Evolutionary conservation across 1,284 basidiomycete species (phyloP), one percentile per base, ranked within the genome.

Genomic region (Caloboletus inedulis): DNA sequence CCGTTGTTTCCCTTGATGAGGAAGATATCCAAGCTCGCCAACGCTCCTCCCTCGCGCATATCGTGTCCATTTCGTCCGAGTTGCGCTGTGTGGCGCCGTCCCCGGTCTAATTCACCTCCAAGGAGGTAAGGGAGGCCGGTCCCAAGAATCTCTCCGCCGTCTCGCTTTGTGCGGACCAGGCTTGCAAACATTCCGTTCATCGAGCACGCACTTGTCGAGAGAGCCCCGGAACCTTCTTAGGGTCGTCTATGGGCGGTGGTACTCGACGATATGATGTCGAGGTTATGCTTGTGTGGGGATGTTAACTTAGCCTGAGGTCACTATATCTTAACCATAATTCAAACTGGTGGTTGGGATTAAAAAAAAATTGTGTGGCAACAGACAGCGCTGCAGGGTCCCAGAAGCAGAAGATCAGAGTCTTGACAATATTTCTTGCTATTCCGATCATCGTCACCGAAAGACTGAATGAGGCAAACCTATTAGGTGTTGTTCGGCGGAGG

Each of bases 161-260:
- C 37, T 34, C 50, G 31, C 50, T 53, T 12, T 50, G 25, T 45
- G 8, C 36, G 53, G 31, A 35, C 27, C 31, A 41, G 51, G 36
- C 72, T 77, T 49, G 73, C 73, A 25, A 72, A 73, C 61, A 68
- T 78, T 49, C 66, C 76, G 19, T 76, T 73, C 59, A 64, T 69
- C 52, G 74, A 73, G 60, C 67, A 64, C 57, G 64, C 62, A 16
- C 59, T 78, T 40, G 60, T 68, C 40, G 69, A 75, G 45, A 69
- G 71, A 43, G 72, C 74, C 27, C 66, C 77, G 54, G 62, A 64
- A 52, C 63, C 64, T 8, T 54, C 51, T 18, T 27, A 52, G 16
- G 68, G 70, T 49, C 62, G 66, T 51, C 69, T 77, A 47, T 69
- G 69, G 52, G 71, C 70, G 31, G 55, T 73, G 49, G 66, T n/a